Evolutionary conservation across 208 protist genomes (phyloP).

Genomic region (Acanthamoeba lenticulata): DNA sequence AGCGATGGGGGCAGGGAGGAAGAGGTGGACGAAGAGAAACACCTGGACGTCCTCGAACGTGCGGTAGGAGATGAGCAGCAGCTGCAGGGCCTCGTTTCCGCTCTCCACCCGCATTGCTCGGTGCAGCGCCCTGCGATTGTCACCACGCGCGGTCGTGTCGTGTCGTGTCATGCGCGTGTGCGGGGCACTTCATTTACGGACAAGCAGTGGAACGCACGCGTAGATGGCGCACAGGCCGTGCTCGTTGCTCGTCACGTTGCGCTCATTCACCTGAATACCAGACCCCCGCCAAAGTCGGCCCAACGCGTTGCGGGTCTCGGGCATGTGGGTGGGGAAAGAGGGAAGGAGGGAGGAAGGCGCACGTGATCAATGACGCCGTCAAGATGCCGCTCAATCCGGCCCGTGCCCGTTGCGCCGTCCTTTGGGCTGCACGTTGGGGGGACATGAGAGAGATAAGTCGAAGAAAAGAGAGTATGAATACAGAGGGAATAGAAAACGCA

Average conservation of each 20-base stretch:
- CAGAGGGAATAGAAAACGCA: too few relatives aligned
- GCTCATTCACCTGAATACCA: neutral
- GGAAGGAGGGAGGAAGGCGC: neutral
- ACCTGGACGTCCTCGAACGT: neutral
- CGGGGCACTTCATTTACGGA: neutral
- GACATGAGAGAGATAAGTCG: too few relatives aligned
- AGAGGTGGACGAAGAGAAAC: neutral
- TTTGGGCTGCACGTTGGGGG: too few relatives aligned
- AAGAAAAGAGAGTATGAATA: too few relatives aligned
- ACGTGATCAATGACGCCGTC: neutral
- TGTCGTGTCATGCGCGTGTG: neutral
- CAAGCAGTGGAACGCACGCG: neutral
- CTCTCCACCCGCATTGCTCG: neutral
- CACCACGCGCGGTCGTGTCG: too few relatives aligned
- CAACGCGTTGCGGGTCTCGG: too few relatives aligned
- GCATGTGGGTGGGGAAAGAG: too few relatives aligned
- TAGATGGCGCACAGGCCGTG: neutral
- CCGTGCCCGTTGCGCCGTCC: neutral
- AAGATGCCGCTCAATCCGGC: neutral
- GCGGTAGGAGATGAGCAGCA: neutral
- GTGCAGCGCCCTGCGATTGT: neutral
- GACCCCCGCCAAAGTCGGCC: too few relatives aligned
- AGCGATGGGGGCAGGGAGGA: neutral
- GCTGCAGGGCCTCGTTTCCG: neutral
- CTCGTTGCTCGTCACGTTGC: neutral